Base-by-base conservation (phyloP, 805 yeast genomes). In the Nakazawaea ambrosiae region DNA sequence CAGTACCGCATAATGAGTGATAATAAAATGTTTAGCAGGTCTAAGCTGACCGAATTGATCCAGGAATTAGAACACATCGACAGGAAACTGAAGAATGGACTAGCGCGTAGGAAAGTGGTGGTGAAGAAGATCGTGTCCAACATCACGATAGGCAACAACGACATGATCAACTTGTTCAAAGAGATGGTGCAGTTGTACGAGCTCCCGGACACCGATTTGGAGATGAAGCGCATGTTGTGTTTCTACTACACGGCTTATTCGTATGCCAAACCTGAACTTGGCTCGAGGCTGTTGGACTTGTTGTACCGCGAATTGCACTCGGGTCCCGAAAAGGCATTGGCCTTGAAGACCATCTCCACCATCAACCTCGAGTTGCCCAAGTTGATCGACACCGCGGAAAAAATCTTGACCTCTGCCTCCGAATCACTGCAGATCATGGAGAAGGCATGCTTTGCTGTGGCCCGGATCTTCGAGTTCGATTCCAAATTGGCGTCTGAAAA, bases 91-190 rank as follows among this genome's bases (percentile, higher is more conserved):
- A 30, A 60, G 15, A 63, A 57, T 36, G 47, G 59, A 3, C 51
- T 54, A 18, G 53, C 48, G 3, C 40, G 58, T n/a, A 63, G 57
- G 44, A 75, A 70, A 47, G 59, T 63, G 9, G 69, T 78, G 1
- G 54, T 90, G 50, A 80, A 79, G 55, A 83, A 82, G 50, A 71
- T 87, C 20, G 67, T 89, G 6, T 90, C 95, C 30, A 89, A 88
- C 57, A 70, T 87, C 57, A 81, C 94, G 5, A 68, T 87, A 58
- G 87, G 88, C 34, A 86, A 85, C 55, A 70, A 70, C 39, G 96
- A 90, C 51, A 75, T 88, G 74, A 66, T 76, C 9, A 55, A 61
- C 15, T 54, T 90, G 38, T 73, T 80, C 50, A 78, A 79, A 1
- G 94, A 85, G 36, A 70, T 86, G 5, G 42, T 75, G 5, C 51